Percentiles rank a stretch among this genome's conserved stretches.
Conservation (phyloP, 768 basidiomycete species). For the Russula compacta region DNA sequence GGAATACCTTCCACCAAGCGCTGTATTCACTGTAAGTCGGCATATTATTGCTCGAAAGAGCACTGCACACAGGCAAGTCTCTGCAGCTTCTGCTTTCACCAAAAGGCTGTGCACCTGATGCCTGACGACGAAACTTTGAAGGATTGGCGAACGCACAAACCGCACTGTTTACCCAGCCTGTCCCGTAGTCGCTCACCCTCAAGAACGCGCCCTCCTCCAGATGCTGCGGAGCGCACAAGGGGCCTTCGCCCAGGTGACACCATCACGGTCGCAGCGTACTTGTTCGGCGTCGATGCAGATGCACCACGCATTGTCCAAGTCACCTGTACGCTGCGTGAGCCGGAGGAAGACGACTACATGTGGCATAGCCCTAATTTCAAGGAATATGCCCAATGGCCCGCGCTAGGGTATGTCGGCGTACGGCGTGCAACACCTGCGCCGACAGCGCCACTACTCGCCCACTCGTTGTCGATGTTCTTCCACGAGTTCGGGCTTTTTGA, state of each 20-base stretch:
- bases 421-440: slow-evolving; percentile 8
- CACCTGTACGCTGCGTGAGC: slow-evolving; percentile 3
- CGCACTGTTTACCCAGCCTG: slow-evolving; percentile 9
- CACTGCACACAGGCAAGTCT: slow-evolving; percentile 6
- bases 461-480: slow-evolving; percentile 11
- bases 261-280: slow-evolving; percentile 7
- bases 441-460: background rate
- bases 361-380: slow-evolving; percentile 13
- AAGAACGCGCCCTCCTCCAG: slow-evolving; percentile 7
- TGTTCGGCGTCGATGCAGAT: slow-evolving; percentile 12
- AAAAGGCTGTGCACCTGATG: background rate
- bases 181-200: slow-evolving; percentile 14
- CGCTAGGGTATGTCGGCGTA: slow-evolving; percentile 11
- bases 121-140: background rate
- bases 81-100: too few species aligned
- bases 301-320: slow-evolving; percentile 9
- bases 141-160: slow-evolving; percentile 13
- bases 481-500: slow-evolving; percentile 14
- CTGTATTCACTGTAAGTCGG: slow-evolving; percentile 13
- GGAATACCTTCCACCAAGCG: slow-evolving; percentile 11
- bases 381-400: slow-evolving; percentile 15
- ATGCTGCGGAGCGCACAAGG: slow-evolving; percentile 1
- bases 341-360: slow-evolving; percentile 15
- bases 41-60: slow-evolving; percentile 13
- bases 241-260: slow-evolving; percentile 11